Conservation (phyloP, 164 flowering plant species). For the Aristolochia contorta region DNA sequence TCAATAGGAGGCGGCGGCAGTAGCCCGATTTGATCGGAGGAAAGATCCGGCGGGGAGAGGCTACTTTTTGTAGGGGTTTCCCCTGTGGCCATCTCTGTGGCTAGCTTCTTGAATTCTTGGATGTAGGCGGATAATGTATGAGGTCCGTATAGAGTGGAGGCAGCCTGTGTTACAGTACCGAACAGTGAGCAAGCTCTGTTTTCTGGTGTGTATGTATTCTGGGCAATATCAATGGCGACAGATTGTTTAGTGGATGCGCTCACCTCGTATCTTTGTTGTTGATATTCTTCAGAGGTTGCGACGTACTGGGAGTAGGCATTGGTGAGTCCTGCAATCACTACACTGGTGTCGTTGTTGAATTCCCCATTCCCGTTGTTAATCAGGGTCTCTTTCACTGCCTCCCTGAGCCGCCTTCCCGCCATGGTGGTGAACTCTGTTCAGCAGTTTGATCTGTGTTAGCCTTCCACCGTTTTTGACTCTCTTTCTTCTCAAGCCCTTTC, state of each 20-base stretch:
- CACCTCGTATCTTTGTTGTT: slow-evolving; percentile 56
- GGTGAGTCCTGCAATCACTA: slow-evolving; percentile 62
- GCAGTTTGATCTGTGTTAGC: neutral
- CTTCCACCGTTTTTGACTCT: neutral
- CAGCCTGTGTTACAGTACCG: slow-evolving; percentile 28
- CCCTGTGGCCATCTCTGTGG: slow-evolving; percentile 39
- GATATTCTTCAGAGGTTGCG: slow-evolving; percentile 50
- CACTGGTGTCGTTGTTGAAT: slow-evolving; percentile 26
- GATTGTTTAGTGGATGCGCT: too few relatives aligned
- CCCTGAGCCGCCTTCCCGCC: slow-evolving; percentile 58
- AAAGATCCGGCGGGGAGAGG: slow-evolving; percentile 49
- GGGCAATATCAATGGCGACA: too few relatives aligned
- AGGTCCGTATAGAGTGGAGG: slow-evolving; percentile 61
- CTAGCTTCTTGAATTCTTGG: slow-evolving; percentile 48
- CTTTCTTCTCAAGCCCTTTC: neutral
- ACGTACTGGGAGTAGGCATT: slow-evolving; percentile 57
- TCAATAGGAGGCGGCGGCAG: slow-evolving; percentile 28
- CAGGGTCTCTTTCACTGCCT: slow-evolving; percentile 46
- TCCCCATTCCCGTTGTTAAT: slow-evolving; percentile 31
- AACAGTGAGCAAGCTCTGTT: neutral
- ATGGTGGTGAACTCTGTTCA: slow-evolving; percentile 54
- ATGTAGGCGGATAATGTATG: slow-evolving; percentile 50
- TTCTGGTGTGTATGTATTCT: too few relatives aligned
- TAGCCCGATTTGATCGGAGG: slow-evolving; percentile 19
- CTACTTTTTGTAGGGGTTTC: slow-evolving; percentile 6